These are phyloP conservation scores for Thinopyrum elongatum DNA, from an alignment of 176 grass and related monocot genomes.

Conservation along the genomic window DNA sequence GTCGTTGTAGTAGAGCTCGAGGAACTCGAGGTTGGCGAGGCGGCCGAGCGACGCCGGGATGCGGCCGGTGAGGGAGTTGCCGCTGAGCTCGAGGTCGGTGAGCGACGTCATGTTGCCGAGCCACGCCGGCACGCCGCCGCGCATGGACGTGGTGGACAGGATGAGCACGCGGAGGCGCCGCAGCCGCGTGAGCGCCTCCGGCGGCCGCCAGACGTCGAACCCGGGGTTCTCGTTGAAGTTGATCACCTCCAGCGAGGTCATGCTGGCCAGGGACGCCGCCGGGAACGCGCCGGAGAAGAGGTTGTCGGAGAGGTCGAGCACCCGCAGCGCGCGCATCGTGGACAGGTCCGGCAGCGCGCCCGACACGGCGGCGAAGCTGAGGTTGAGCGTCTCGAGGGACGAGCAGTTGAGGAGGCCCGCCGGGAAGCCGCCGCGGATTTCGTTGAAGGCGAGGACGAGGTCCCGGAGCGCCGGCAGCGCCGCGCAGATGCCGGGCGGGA, in stretches of 20 bases:
- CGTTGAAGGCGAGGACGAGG: slow-evolving; percentile 54
- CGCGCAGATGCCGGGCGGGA: slow-evolving; percentile 55
- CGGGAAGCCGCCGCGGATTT: slow-evolving; percentile 66
- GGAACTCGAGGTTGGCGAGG: slow-evolving; percentile 46
- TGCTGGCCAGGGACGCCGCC: slow-evolving; percentile 43
- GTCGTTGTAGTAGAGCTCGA: slow-evolving; percentile 95
- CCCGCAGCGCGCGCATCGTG: slow-evolving; percentile 28
- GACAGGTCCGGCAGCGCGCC: slow-evolving; percentile 70
- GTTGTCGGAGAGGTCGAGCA: slow-evolving; percentile 72
- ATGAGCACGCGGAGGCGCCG: slow-evolving; percentile 57
- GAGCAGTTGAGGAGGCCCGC: slow-evolving; percentile 56
- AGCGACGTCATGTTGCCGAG: slow-evolving; percentile 93
- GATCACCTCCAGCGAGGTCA: slow-evolving; percentile 54
- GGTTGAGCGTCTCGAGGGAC: slow-evolving; percentile 66
- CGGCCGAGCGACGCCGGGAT: slow-evolving; percentile 53
- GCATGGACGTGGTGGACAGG: slow-evolving; percentile 71
- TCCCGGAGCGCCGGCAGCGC: slow-evolving; percentile 57
- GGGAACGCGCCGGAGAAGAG: slow-evolving; percentile 78
- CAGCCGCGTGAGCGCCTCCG: slow-evolving; percentile 46
- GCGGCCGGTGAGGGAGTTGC: slow-evolving; percentile 57
- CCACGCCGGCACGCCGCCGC: slow-evolving; percentile 68
- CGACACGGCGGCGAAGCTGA: slow-evolving; percentile 54
- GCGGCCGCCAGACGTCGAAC: slow-evolving; percentile 62
- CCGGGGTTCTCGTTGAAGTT: slow-evolving; percentile 92
- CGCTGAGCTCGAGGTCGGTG: slow-evolving; percentile 80